A percentile compares a stretch with the other conserved stretches of the same genome.
Evolutionary conservation across 176 grass and related monocot genomes (phyloP).

Genomic region (Guadua angustifolia): DNA sequence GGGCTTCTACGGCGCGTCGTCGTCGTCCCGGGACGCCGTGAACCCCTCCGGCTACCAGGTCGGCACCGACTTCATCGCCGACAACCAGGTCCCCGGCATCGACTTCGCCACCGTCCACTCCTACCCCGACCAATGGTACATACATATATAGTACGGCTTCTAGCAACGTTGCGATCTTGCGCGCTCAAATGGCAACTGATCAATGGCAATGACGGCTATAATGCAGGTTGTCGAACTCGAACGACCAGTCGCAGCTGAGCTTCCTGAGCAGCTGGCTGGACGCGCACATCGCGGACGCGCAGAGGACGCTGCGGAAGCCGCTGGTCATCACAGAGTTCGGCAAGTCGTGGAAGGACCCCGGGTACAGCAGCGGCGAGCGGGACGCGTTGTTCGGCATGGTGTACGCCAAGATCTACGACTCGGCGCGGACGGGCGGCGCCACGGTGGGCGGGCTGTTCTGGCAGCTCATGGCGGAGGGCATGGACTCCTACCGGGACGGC

Average conservation of each 20-base stretch:
- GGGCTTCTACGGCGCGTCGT: slow-evolving; percentile 77
- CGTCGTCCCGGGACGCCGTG: slow-evolving; percentile 28
- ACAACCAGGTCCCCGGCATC: slow-evolving; percentile 71
- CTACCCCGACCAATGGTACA: slow-evolving; percentile 95
- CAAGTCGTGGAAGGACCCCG: slow-evolving; percentile 71
- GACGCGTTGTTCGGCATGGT: slow-evolving; percentile 67
- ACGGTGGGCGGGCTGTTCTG: slow-evolving; percentile 82
- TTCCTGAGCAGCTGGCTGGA: slow-evolving; percentile 82
- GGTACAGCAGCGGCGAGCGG: slow-evolving; percentile 59
- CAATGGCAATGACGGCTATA: not conserved
- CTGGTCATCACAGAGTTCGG: slow-evolving; percentile 88
- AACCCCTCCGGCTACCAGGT: slow-evolving; percentile 69
- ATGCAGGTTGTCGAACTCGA: slow-evolving; percentile 52
- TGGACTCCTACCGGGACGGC: slow-evolving; percentile 86
- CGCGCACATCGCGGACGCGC: slow-evolving; percentile 71
- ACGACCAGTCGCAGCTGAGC: slow-evolving; percentile 57
- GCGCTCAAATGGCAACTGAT: not conserved
- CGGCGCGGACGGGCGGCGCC: slow-evolving; percentile 58
- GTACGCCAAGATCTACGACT: slow-evolving; percentile 73
- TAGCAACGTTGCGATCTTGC: not conserved
- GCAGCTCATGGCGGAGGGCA: slow-evolving; percentile 78
- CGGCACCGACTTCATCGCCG: slow-evolving; percentile 93
- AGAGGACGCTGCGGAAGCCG: slow-evolving; percentile 61
- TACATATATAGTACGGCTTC: not conserved
- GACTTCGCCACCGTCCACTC: slow-evolving; percentile 96